Conservation (phyloP, 805 yeast genomes). For the Blastobotrys mokoenaii region DNA sequence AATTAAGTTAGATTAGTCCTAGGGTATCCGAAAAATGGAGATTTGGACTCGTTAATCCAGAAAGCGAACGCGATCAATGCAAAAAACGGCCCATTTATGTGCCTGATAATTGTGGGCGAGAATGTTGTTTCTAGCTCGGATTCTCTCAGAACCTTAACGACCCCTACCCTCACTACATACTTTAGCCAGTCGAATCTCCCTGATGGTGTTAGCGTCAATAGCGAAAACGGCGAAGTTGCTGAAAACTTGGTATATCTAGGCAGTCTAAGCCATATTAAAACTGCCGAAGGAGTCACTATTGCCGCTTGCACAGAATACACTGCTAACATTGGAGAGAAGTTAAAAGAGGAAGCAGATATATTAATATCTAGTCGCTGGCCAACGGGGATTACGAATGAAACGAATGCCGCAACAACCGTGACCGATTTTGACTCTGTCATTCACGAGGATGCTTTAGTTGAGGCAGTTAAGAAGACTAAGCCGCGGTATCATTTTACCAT, state of each 20-base stretch:
- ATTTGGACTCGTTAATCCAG: slow-evolving; percentile 1
- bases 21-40: slow-evolving; percentile 7
- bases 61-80: slow-evolving; percentile 11
- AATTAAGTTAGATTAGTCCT: slow-evolving; percentile 20
- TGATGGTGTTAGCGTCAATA: too few relatives aligned
- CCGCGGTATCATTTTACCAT: slow-evolving; percentile 65
- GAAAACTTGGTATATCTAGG: too few relatives aligned
- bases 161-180: too few relatives aligned
- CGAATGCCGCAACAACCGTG: slow-evolving; percentile 25
- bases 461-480: slow-evolving; percentile 33
- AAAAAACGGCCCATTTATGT: slow-evolving; percentile 16
- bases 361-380: slow-evolving; percentile 60
- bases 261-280: slow-evolving; percentile 3
- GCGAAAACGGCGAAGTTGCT: too few relatives aligned
- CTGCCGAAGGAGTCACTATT: slow-evolving; percentile 8
- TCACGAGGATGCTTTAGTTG: slow-evolving; percentile 32
- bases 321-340: slow-evolving; percentile 9
- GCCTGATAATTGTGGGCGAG: slow-evolving; percentile 7
- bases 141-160: too few relatives aligned
- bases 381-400: slow-evolving; percentile 37
- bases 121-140: too few relatives aligned
- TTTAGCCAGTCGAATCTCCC: too few relatives aligned
- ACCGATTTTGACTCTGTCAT: slow-evolving; percentile 28
- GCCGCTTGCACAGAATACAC: neutral
- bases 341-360: slow-evolving; percentile 36